Base-by-base conservation (phyloP, 768 basidiomycete species). In the Kwoniella sp. region DNA sequence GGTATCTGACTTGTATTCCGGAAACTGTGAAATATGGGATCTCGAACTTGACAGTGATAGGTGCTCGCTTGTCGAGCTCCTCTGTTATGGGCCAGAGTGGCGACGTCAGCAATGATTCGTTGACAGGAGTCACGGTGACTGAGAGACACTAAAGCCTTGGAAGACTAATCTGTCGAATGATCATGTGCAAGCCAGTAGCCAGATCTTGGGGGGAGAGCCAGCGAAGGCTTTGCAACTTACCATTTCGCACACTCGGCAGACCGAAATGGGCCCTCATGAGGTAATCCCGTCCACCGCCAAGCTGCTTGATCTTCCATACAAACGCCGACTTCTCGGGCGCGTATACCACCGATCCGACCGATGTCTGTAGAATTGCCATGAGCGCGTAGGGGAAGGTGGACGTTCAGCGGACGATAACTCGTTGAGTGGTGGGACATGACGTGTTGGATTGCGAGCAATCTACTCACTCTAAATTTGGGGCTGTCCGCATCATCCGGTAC, bases 11-110 rank as follows among this genome's bases (percentile, higher is more conserved):
- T 82, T 97, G 95, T 63, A 97, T 93, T 3, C 94, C 94, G 0
- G 93, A 94, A n/a, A 96, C 93, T 0, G 95, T 98, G 80, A 97
- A 98, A 82, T 98, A 98, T 0, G 96, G 95, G 47, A 99, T 97
- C 83, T 98, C 95, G 69, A 93, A 99, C 82, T 92, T 93, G 79
- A 97, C 95, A 0, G 91, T 91, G 68, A 98, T 96, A 0, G 96
- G 96, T 11, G 93, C 89, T 23, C 92, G 89, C 75, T 92, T 92
- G 68, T 94, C 93, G 41, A 86, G 82, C 50, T 94, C 92, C 82
- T 88, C 87, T 77, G 61, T 23, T 4, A n/a, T 2, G 28, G 5
- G 74, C 2, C 45, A 17, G 31, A 34, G 13, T n/a, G 53, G 31
- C 5, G 12, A n/a, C 17, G 23, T 54, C 22, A 28, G 25, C 26